phyloP scores from a whole-genome alignment of 352 stramenopile species.

The Globisporangium paddicum region DNA sequence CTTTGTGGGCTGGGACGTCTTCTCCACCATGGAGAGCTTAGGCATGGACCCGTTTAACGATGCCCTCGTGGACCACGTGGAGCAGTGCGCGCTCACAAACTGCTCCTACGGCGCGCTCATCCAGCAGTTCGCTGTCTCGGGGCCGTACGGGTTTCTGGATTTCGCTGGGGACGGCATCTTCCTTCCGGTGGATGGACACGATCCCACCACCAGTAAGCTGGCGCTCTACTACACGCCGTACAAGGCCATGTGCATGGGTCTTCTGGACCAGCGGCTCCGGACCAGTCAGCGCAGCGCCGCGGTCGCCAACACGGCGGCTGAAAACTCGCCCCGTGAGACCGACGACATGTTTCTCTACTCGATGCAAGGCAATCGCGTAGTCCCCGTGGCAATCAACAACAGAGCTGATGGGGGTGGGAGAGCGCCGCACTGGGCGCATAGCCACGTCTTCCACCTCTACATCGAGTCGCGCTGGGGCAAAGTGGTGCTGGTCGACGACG shows the following conservation, averaged over 20 bases:
- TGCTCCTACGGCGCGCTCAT: constrained; percentile 21
- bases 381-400: not conserved
- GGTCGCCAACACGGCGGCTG: not conserved
- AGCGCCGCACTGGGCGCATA: not conserved
- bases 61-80: not conserved
- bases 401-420: not conserved
- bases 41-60: constrained; percentile 22
- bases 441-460: constrained; percentile 17
- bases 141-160: constrained; percentile 16
- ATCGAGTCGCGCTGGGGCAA: constrained; percentile 41
- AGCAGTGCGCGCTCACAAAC: constrained; percentile 11
- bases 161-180: constrained; percentile 24
- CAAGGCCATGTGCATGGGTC: constrained; percentile 7
- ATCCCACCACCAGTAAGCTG: no score
- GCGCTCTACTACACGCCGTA: constrained; percentile 1
- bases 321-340: not conserved
- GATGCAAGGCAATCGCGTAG: not conserved
- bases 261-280: not conserved
- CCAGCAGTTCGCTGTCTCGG: constrained; percentile 22
- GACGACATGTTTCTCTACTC: not conserved
- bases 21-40: constrained; percentile 18
- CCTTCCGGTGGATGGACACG: not conserved
- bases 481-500: constrained; percentile 34
- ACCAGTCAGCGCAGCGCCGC: not conserved
- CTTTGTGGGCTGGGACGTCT: constrained; percentile 14